Percentiles rank a stretch among this genome's conserved stretches.
Evolutionary conservation across 345 rosid genomes (phyloP).

Genomic region (Sisymbrium altissimum): DNA sequence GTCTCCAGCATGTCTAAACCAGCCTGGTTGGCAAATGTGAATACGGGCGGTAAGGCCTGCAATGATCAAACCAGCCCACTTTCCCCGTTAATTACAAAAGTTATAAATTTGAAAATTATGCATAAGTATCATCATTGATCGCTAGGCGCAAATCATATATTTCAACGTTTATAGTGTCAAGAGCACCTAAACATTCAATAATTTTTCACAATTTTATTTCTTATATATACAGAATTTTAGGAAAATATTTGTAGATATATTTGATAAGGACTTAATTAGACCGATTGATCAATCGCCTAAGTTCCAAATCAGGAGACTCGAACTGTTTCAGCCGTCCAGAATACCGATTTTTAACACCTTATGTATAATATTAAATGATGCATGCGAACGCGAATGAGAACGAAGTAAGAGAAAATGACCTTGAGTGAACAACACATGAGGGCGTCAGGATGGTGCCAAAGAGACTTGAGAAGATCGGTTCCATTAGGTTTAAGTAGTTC

Average conservation of each 20-base stretch:
- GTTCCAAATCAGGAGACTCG: not conserved
- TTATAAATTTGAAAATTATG: not conserved
- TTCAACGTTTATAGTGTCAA: not conserved
- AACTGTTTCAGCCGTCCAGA: not conserved
- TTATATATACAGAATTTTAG: not conserved
- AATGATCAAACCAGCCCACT: conserved; percentile 15
- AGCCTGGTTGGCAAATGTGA: conserved; percentile 90
- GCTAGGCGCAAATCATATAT: not conserved
- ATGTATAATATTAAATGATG: not conserved
- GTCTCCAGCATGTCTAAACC: conserved; percentile 99
- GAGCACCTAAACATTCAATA: not conserved
- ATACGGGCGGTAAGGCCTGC: conserved; percentile 69
- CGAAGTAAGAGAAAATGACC: conserved; percentile 32
- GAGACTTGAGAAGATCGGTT: conserved; percentile 66
- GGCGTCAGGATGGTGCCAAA: conserved; percentile 92
- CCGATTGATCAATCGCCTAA: not conserved
- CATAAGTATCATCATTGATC: not conserved
- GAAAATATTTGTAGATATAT: not conserved
- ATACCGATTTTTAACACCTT: not conserved
- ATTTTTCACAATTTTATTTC: not conserved
- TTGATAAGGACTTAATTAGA: not conserved
- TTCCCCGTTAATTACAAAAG: not conserved
- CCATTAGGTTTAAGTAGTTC: conserved; percentile 78
- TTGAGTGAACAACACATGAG: conserved; percentile 87
- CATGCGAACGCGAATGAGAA: not conserved